Conservation (phyloP, 2,329 filamentous ascomycete genomes). For the Polytolypa hystricis region DNA sequence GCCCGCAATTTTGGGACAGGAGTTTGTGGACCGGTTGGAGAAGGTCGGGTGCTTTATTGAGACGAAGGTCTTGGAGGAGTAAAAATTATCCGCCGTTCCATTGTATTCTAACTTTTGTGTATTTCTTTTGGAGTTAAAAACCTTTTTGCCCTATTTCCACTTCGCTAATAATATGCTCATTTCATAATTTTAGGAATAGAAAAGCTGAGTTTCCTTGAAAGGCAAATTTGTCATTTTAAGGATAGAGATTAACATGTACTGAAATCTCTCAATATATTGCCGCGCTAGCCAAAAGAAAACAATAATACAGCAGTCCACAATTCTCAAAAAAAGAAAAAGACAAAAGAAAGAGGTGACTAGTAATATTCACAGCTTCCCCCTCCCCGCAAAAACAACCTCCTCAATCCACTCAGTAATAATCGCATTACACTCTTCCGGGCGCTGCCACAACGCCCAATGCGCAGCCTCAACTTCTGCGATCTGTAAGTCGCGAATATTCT, state of each 20-base stretch:
- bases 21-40: constrained; percentile 35
- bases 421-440: constrained; percentile 57
- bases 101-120: not conserved
- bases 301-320: too few relatives aligned
- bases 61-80: constrained; percentile 25
- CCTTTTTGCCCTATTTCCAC: too few relatives aligned
- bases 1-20: constrained; percentile 36
- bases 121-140: too few relatives aligned
- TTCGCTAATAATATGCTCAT: too few relatives aligned
- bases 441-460: constrained; percentile 79
- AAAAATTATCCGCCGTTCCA: constrained; percentile 6
- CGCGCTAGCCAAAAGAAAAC: too few relatives aligned
- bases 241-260: too few relatives aligned
- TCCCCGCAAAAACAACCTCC: constrained; percentile 38
- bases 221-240: too few relatives aligned
- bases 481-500: constrained; percentile 53
- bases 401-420: constrained; percentile 58
- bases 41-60: constrained; percentile 33
- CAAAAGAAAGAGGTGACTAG: too few relatives aligned
- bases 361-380: constrained; percentile 23
- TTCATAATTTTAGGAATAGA: too few relatives aligned
- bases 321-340: too few relatives aligned
- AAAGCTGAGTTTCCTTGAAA: too few relatives aligned
- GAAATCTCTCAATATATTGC: too few relatives aligned
- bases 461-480: constrained; percentile 54